phyloP scores from a whole-genome alignment of 116 monocot species.

The Posidonia oceanica region DNA sequence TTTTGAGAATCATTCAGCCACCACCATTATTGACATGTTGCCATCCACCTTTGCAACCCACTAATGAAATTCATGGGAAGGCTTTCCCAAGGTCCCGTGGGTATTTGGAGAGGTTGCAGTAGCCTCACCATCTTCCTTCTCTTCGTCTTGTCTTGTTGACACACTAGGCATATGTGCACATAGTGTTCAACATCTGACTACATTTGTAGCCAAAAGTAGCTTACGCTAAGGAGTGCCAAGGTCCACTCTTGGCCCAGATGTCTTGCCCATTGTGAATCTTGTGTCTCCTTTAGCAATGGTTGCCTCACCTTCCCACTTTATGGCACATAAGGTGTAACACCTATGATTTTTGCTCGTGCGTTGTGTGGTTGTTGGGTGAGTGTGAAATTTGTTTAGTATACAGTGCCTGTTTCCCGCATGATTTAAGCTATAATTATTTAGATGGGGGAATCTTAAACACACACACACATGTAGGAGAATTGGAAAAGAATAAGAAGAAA shows the following conservation, averaged over 20 bases:
- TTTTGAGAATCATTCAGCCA: background rate
- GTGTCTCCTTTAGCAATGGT: background rate
- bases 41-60: background rate
- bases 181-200: background rate
- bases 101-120: background rate
- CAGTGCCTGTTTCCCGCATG: too few species aligned
- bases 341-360: too few species aligned
- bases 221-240: background rate
- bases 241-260: background rate
- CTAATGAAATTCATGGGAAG: constrained; percentile 1
- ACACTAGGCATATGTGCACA: background rate
- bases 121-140: background rate
- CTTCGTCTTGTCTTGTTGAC: background rate
- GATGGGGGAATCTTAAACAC: too few species aligned
- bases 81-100: background rate
- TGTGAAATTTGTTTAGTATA: too few species aligned
- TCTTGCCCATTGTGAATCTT: background rate
- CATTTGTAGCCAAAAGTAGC: background rate
- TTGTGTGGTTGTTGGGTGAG: too few species aligned
- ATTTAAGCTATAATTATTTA: too few species aligned
- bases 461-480: too few species aligned
- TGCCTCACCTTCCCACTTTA: background rate
- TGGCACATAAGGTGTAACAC: background rate
- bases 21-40: background rate
- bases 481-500: too few species aligned